Evolutionary conservation across 1,284 basidiomycete species (phyloP).

Genomic region (Golubevia pallescens): DNA sequence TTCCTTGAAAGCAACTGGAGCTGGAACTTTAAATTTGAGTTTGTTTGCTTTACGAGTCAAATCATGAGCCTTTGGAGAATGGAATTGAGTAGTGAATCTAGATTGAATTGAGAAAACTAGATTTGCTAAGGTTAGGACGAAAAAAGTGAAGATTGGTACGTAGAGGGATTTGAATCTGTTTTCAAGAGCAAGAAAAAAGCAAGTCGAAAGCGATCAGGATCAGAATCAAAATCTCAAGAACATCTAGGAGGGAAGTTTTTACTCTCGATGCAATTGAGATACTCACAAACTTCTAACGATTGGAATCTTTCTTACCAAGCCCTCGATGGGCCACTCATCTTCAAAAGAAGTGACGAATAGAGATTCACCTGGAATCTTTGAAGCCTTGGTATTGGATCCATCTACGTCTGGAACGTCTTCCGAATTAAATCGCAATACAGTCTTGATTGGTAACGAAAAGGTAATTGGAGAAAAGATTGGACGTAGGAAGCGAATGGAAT

Average conservation of each 20-base stretch:
- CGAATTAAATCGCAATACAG: constrained; percentile 22
- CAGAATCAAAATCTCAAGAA: too few species aligned
- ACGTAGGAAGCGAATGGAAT: constrained; percentile 24
- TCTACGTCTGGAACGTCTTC: constrained; percentile 13
- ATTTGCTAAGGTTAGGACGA: constrained; percentile 28
- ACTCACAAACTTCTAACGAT: constrained; percentile 11
- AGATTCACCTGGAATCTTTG: constrained; percentile 1
- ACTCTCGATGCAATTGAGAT: too few species aligned
- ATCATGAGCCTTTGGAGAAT: too few species aligned
- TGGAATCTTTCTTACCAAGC: constrained; percentile 15
- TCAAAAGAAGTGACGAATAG: constrained; percentile 36
- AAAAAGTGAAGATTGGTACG: constrained; percentile 19
- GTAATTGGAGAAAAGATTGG: constrained; percentile 35
- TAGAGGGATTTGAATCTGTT: constrained; percentile 15
- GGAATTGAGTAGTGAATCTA: constrained; percentile 1
- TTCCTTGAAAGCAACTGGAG: too few species aligned
- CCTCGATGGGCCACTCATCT: constrained; percentile 29
- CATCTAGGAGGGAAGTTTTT: too few species aligned
- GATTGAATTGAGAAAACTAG: constrained; percentile 25
- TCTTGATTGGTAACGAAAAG: constrained; percentile 27
- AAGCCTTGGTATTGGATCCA: background rate
- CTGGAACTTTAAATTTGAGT: too few species aligned
- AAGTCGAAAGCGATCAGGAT: too few species aligned
- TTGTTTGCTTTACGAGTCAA: too few species aligned
- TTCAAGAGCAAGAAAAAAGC: too few species aligned